Base-by-base conservation (phyloP, 352 stramenopile species). In the Aphanomyces stellatus region DNA sequence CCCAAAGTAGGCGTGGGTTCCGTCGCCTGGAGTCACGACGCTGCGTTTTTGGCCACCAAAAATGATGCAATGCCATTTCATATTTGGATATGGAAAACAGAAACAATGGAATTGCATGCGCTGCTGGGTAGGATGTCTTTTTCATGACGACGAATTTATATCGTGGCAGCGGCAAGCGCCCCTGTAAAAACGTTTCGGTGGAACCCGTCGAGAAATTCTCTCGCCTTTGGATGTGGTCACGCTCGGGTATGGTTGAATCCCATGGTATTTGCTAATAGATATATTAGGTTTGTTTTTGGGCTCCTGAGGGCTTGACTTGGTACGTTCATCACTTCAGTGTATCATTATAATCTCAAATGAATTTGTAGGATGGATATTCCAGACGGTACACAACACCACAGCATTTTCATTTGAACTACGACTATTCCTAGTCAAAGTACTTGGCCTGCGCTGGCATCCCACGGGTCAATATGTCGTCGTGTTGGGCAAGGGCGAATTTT, bases 11-110 rank as follows among this genome's bases (percentile, higher is more conserved):
- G 85, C 51, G 73, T 93, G 34, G 83, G 81, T 33, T 75, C 81
- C 34, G 75, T 81, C 15, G 31, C 77, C 17, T 93, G 85, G 85
- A 91, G 80, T 64, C 72, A 70, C 19, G 79, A 93, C 51, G 86
- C 83, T 11, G 67, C 75, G 35, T 90, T 85, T 71, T 49, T 92
- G 40, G 85, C 78, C 24, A 89, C 85, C 4, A 90, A 84, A 70
- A 91, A 82, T 40, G 85, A 93, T 37, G 74, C 87, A 25, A 93
- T 91, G 81, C 82, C 85, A 15, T 84, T 89, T 62, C 90, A 91
- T 51, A 76, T 93, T 31, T 93, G 85, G 85, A 83, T 93, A 25
- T 93, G 85, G 85, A 72, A 82, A 33, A 90, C 77, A 10, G 77
- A 90, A 53, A 88, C 75, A 27, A 80, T 91, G 71, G 87, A 72